Percentiles rank a stretch among this genome's conserved stretches.
These are phyloP conservation scores for Colletotrichum sp. DNA, from an alignment of 2,329 filamentous ascomycete genomes.

Conservation along the genomic window DNA sequence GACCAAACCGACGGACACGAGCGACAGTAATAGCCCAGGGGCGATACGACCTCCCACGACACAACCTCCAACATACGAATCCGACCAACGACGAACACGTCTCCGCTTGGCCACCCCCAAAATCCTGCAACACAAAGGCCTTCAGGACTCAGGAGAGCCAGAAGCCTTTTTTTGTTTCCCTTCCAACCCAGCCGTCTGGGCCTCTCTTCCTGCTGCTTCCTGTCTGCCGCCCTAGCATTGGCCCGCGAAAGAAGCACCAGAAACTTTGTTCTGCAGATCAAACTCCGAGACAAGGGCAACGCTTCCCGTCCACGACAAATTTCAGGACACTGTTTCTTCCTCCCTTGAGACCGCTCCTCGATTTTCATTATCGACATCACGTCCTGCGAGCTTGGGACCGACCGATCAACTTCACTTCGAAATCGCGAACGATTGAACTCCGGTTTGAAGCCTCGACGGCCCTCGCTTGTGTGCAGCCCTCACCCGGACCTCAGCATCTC, in stretches of 20 bases:
- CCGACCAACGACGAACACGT: not conserved
- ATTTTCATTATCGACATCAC: conserved; percentile 14
- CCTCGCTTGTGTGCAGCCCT: not conserved
- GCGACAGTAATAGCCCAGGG: conserved; percentile 17
- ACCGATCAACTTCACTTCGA: conserved; percentile 1
- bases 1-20: conserved; percentile 8
- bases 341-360: not conserved
- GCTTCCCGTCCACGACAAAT: not conserved
- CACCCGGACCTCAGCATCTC: not conserved
- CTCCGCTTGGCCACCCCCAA: conserved; percentile 1
- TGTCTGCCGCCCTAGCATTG: not conserved
- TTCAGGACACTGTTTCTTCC: conserved; percentile 1
- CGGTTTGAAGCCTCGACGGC: conserved; percentile 1
- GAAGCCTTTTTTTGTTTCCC: conserved; percentile 5
- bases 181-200: not conserved
- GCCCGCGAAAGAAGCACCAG: conserved; percentile 14
- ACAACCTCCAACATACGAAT: conserved; percentile 1
- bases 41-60: conserved; percentile 15
- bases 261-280: conserved; percentile 30
- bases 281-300: conserved; percentile 22
- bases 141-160: conserved; percentile 31
- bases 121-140: conserved; percentile 44
- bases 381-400: not conserved
- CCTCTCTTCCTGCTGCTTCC: conserved; percentile 27
- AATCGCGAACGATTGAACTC: not conserved